Conservation (phyloP, 2,329 filamentous ascomycete species). For the Xenoacremonium recifei region DNA sequence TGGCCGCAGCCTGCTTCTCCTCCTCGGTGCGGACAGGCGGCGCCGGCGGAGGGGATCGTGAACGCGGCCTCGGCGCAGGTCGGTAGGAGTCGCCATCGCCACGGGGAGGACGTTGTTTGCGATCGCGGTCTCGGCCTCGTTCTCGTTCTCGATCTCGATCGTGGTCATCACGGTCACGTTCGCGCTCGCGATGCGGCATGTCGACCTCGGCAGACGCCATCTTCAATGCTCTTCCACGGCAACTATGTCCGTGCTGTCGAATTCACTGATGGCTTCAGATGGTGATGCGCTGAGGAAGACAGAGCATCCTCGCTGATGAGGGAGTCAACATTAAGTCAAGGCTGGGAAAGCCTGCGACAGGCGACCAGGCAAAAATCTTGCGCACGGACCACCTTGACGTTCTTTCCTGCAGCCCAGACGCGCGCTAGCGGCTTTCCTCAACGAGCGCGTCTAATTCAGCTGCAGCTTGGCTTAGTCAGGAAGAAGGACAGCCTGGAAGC, state of each 20-base stretch:
- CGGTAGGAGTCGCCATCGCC: conserved; percentile 54
- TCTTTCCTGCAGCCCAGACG: conserved; percentile 5
- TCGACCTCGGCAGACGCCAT: conserved; percentile 48
- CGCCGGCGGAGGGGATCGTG: conserved; percentile 31
- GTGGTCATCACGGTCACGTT: conserved; percentile 36
- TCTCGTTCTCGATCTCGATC: conserved; percentile 38
- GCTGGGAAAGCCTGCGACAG: conserved; percentile 8
- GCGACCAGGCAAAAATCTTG: conserved; percentile 22
- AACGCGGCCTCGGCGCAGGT: conserved; percentile 38
- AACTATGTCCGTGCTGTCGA: conserved; percentile 4
- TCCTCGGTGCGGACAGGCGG: conserved; percentile 61
- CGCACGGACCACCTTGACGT: conserved; percentile 21
- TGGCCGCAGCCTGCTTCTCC: conserved; percentile 82
- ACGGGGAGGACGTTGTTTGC: conserved; percentile 18
- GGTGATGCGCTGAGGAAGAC: conserved; percentile 9
- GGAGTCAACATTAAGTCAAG: conserved; percentile 7
- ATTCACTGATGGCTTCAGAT: conserved; percentile 3
- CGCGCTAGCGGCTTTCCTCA: conserved; percentile 20
- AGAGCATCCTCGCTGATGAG: background rate
- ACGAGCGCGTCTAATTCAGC: conserved; percentile 19
- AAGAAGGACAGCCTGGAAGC: conserved; percentile 24
- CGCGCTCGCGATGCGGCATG: conserved; percentile 38
- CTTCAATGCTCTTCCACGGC: conserved; percentile 6
- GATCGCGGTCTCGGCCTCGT: conserved; percentile 24
- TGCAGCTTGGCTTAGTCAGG: no score